Evolutionary conservation across 345 rosid species (phyloP).

Genomic region (Durio zibethinus): DNA sequence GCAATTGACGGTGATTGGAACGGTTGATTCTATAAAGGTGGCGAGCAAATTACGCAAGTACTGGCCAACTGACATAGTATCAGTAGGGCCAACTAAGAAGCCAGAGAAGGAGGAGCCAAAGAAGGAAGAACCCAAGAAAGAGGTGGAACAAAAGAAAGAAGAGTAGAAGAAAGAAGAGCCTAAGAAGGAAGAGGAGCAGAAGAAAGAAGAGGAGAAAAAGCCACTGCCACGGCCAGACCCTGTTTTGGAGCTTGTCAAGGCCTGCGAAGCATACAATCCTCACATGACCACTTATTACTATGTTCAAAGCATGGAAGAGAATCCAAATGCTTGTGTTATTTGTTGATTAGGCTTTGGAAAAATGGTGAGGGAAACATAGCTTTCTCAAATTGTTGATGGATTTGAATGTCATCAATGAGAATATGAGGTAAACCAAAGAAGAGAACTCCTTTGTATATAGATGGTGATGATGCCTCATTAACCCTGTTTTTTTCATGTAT

Average conservation of each 20-base stretch:
- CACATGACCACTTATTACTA: constrained; percentile 62
- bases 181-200: constrained; percentile 47
- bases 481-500: neutral
- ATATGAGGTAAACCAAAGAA: constrained; percentile 16
- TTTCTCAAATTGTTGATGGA: constrained; percentile 21
- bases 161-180: constrained; percentile 53
- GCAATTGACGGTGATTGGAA: constrained; percentile 70
- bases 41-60: constrained; percentile 79
- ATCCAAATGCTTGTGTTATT: constrained; percentile 91
- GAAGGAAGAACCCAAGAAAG: constrained; percentile 63
- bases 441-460: constrained; percentile 1
- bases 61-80: constrained; percentile 68
- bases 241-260: constrained; percentile 65
- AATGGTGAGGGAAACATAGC: neutral
- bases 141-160: constrained; percentile 45
- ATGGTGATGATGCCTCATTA: constrained; percentile 13
- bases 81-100: constrained; percentile 83
- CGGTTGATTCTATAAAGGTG: constrained; percentile 65
- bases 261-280: constrained; percentile 85
- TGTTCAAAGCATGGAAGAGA: constrained; percentile 86
- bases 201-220: constrained; percentile 34
- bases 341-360: constrained; percentile 23
- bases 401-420: constrained; percentile 25
- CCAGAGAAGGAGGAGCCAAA: constrained; percentile 67
- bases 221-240: constrained; percentile 50